A percentile compares a stretch with the other conserved stretches of the same genome.
Conservation (phyloP, 2,329 filamentous ascomycete species). For the Thelonectria discophora region DNA sequence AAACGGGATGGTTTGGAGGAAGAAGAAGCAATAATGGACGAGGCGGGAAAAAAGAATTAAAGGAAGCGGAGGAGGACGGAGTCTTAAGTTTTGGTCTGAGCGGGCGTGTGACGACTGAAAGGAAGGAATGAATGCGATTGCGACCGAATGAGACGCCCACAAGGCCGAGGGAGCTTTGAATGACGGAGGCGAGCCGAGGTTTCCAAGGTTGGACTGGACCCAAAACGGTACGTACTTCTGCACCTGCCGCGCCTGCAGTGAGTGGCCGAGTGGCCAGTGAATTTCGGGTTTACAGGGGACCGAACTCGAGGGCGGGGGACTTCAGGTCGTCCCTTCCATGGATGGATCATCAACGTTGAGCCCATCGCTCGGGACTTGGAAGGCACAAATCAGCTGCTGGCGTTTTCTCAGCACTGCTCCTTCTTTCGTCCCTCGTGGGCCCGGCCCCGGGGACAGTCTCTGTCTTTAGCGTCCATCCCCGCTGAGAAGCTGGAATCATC, state of each 20-base stretch:
- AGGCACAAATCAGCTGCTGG: constrained; percentile 40
- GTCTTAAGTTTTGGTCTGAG: constrained; percentile 35
- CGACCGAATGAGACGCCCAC: constrained; percentile 33
- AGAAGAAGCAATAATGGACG: constrained; percentile 18
- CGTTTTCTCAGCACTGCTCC: constrained; percentile 40
- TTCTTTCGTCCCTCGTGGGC: constrained; percentile 13
- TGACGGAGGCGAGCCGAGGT: constrained; percentile 38
- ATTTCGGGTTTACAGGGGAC: constrained; percentile 12
- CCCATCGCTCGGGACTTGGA: neutral
- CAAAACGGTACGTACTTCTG: constrained; percentile 1
- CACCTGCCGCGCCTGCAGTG: neutral
- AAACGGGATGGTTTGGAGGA: constrained; percentile 6
- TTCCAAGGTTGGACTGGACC: constrained; percentile 7
- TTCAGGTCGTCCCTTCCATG: neutral
- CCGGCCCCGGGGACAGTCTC: constrained; percentile 34
- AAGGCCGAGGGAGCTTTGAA: constrained; percentile 38
- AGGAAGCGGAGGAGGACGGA: constrained; percentile 24
- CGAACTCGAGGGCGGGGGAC: neutral
- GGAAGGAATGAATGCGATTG: constrained; percentile 29
- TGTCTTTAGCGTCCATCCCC: neutral
- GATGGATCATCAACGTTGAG: constrained; percentile 14
- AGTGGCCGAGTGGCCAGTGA: neutral
- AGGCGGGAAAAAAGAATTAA: constrained; percentile 23
- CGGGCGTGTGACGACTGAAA: constrained; percentile 13
- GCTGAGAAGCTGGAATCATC: neutral